Evolutionary conservation across 2,329 filamentous ascomycete genomes (phyloP), one percentile per base, ranked within the genome.

Genomic region (Diaporthe sp.): DNA sequence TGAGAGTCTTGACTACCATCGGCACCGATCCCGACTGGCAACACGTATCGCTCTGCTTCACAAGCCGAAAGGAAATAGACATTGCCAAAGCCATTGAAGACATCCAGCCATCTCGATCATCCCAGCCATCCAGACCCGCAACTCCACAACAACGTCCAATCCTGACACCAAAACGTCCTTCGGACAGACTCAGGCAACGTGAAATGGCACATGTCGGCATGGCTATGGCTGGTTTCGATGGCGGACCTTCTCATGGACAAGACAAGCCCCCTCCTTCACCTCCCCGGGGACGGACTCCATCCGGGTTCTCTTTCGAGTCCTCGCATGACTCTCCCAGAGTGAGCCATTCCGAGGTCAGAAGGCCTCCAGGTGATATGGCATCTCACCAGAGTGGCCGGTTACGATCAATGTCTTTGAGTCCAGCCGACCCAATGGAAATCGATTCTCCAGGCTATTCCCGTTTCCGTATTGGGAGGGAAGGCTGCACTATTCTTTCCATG

Each of bases 401-500:
- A n/a, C 40, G 25, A 47, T 45, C 40, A 2, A 15, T 13, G 15
- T 66, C 42, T 12, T 6, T 42, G 25, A 35, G 4, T 15, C 40
- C 17, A 13, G 40, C 28, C 19, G 61, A 67, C 3, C 13, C 8
- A 2, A 67, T 67, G 61, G 61, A 52, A 0, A 28, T 52, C 0
- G 61, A 67, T 17, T 9, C 45, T 17, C 10, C 30, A 2, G 42
- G 3, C 2, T 4, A 12, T 66, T 2, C 7, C 4, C 0, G 1
- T 64, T 4, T 8, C 2, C 6, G 1, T 17, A 0, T 0, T 17
- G 4, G 3, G 4, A 61, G 10, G 15, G 3, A 3, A 4, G 61
- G 61, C 8, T 74, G 72, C 57, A 74, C 58, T 1, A 66, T 45
- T 7, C 47, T 73, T 3, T 45, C n/a, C 10, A 73, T 73, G 71